phyloP scores from a whole-genome alignment of 805 yeast genomes.

The Ogataea populi-albae region DNA sequence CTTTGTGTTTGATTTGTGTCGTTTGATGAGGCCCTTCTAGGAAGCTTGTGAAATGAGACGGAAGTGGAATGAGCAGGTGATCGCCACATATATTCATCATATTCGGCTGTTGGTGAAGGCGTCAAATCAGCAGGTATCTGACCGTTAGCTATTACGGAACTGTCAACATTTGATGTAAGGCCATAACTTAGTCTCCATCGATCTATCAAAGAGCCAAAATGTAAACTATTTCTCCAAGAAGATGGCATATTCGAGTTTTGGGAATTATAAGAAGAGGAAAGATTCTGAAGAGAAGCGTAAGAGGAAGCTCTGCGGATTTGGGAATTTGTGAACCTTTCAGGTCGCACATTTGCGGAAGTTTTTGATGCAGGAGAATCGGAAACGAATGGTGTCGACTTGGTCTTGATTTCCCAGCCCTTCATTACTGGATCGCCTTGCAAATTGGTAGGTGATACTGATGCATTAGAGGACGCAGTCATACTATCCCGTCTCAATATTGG shows the following conservation, averaged over 20 bases:
- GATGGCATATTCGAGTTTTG: conserved; percentile 16
- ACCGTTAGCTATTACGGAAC: background rate
- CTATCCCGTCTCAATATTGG: conserved; percentile 18
- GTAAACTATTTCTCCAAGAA: conserved; percentile 29
- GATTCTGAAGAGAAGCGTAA: conserved; percentile 34
- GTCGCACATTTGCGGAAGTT: conserved; percentile 13
- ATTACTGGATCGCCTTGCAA: conserved; percentile 15
- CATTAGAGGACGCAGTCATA: conserved; percentile 4
- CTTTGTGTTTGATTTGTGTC: conserved; percentile 2
- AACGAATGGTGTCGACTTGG: conserved; percentile 21
- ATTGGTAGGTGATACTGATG: conserved; percentile 13
- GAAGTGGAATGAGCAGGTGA: conserved; percentile 10
- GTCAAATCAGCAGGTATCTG: conserved; percentile 9
- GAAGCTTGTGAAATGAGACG: conserved; percentile 4
- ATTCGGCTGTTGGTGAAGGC: conserved; percentile 28
- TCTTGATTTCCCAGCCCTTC: conserved; percentile 46
- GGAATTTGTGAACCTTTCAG: conserved; percentile 22
- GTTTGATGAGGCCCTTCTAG: conserved; percentile 8
- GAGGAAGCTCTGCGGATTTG: conserved; percentile 29
- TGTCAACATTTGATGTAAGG: conserved; percentile 1
- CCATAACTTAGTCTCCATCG: conserved; percentile 21
- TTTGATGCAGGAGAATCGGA: conserved; percentile 21
- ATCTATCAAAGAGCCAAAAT: conserved; percentile 30
- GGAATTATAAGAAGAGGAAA: conserved; percentile 38
- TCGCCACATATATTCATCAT: conserved; percentile 30